Evolutionary conservation across 2,329 filamentous ascomycete genomes (phyloP), one percentile per base, ranked within the genome.

Genomic region (Orbilia blumenaviensis): DNA sequence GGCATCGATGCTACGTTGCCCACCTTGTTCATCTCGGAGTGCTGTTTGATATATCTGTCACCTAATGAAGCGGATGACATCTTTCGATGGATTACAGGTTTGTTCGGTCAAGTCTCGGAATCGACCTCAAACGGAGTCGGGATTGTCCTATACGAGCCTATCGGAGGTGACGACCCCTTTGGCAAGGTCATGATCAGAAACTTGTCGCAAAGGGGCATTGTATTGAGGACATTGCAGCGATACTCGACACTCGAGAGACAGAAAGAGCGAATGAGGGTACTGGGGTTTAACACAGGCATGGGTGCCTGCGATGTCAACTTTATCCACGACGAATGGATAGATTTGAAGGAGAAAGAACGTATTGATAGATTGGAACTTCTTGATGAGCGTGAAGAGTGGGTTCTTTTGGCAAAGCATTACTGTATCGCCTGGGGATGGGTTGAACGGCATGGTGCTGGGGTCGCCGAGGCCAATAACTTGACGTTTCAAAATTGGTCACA

Each of bases 311-410:
- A 69, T 54, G 48, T 71, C 9, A 66, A 71, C 36, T 77, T 66
- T 38, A 69, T 69, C 32, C 64, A 69, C n/a, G 34, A 71, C 23
- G 36, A 32, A 14, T 77, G 72, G 72, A 86, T 91, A 36, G 85
- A 88, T 78, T 81, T 85, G 0, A 84, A 85, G 1, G 94, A 98
- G 83, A 94, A 92, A 83, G 90, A 92, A 80, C 86, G 94, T 54
- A 89, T 98, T 0, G 90, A 94, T 78, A 83, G 84, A 9, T 82
- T 97, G 25, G 94, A 99, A 82, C 93, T 95, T 80, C 83, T 99
- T 77, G 95, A 99, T 83, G 95, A 99, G 83, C 87, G 97, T 23
- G 95, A 99, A 83, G 95, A 99, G 84, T 96, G 95, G 91, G 87
- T 90, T 80, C 83, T 99, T 79, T 83, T 99, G 79, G 92, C 93